Base-by-base conservation (phyloP, 176 grass and related monocot genomes). In the Aegilops speltoides region DNA sequence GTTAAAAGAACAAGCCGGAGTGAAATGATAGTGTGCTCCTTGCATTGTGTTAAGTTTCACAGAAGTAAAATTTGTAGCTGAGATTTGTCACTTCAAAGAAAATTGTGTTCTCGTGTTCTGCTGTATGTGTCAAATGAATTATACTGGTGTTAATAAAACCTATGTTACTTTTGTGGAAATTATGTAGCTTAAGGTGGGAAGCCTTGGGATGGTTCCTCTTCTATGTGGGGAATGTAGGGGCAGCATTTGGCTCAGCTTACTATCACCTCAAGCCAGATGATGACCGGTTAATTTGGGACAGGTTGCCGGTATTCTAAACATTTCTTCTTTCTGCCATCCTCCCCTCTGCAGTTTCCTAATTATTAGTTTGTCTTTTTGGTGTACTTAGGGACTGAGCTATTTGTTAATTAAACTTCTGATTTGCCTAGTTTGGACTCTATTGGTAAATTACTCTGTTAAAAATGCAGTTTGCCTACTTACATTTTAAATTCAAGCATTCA, bases 261-360 rank as follows among this genome's bases (percentile, higher is more conserved):
- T 97, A 99, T 91, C 97, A 99, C 69, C 89, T 99, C 82, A 99
- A 97, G 91, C 97, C 89, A 67, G 94, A 96, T 87, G 94, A 97
- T 91, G 94, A 94, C 83, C 90, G 92, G 66, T 91, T 96, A 68
- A 85, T 93, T 68, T 99, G 97, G 97, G 97, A 99, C 87, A 96
- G 89, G 90, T 99, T 99, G 86, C 97, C 94, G 94, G 97, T 99
- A 99, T 86, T 88, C 83, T 91, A 62, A 79, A 78, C 84, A 76
- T 75, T 81, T 29, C 73, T 34, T 88, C 81, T 92, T 76, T 45
- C 38, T 86, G 34, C 43, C 11, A 68, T 71, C 56, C 76, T 64
- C 36, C 29, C 50, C 17, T 72, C 38, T 70, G 23, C 48, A 83
- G 19, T 73, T 73, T 90, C 69, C 26, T 76, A 56, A 73, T 72